A percentile compares a stretch with the other conserved stretches of the same genome.
These are phyloP conservation scores for Amylostereum areolatum DNA, from an alignment of 1,284 basidiomycete species.

Conservation along the genomic window DNA sequence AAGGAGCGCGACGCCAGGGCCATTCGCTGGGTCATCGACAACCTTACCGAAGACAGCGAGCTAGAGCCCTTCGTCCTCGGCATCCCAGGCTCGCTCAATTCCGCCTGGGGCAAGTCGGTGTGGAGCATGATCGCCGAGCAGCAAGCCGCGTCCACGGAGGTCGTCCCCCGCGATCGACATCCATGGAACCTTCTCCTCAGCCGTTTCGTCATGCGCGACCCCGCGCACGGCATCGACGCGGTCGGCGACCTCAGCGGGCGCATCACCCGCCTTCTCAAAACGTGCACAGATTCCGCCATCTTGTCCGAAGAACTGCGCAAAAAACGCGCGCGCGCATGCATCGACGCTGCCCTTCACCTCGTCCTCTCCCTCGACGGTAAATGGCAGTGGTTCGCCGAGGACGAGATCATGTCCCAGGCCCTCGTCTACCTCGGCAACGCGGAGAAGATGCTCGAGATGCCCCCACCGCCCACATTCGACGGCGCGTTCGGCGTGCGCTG, in stretches of 20 bases:
- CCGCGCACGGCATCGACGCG: background rate
- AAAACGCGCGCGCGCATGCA: background rate
- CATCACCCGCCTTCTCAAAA: conserved; percentile 9
- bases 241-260: conserved; percentile 6
- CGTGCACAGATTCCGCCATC: conserved; percentile 8
- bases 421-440: background rate
- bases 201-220: background rate
- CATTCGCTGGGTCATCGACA: conserved; percentile 9
- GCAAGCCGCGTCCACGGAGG: background rate
- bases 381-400: conserved; percentile 1
- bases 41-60: conserved; percentile 12
- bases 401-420: background rate
- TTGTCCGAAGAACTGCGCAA: background rate
- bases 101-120: conserved; percentile 9
- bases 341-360: background rate
- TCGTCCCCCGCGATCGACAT: background rate
- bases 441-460: background rate
- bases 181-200: background rate
- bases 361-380: background rate
- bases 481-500: background rate
- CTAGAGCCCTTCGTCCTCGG: conserved; percentile 9
- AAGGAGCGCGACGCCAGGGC: conserved; percentile 7
- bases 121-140: conserved; percentile 6
- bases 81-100: conserved; percentile 9
- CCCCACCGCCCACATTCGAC: background rate